Percentiles rank a stretch among this genome's conserved stretches.
These are phyloP conservation scores for Ceratocystis papillata DNA, from an alignment of 2,329 filamentous ascomycete genomes.

Conservation along the genomic window DNA sequence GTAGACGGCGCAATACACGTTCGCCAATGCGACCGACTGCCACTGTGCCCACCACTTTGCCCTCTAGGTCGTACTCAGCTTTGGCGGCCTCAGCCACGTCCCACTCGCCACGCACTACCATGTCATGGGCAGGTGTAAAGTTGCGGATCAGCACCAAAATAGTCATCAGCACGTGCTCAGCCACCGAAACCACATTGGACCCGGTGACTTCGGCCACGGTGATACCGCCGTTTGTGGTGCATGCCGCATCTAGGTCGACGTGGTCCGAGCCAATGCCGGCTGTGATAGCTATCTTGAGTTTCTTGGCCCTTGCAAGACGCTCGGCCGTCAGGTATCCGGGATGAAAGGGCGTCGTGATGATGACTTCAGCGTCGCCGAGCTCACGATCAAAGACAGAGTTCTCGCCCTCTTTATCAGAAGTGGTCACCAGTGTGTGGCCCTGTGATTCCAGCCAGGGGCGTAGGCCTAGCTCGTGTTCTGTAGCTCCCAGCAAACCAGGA, in stretches of 20 bases:
- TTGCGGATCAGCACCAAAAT: conserved; percentile 93
- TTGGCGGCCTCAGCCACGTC: conserved; percentile 91
- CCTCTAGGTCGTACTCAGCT: conserved; percentile 96
- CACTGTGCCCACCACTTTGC: conserved; percentile 95
- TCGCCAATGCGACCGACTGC: conserved; percentile 96
- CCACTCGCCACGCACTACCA: conserved; percentile 82
- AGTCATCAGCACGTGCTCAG: conserved; percentile 99
- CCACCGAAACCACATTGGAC: conserved; percentile 96
- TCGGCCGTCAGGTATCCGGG: conserved; percentile 94
- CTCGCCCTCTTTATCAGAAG: conserved; percentile 93
- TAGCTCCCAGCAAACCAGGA: conserved; percentile 81
- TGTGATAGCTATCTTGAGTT: conserved; percentile 93
- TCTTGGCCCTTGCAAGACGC: conserved; percentile 95
- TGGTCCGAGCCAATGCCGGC: conserved; percentile 98
- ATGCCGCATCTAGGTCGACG: conserved; percentile 91
- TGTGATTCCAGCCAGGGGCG: conserved; percentile 96
- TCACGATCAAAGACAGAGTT: conserved; percentile 90
- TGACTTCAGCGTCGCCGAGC: conserved; percentile 91
- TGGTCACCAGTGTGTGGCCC: conserved; percentile 93
- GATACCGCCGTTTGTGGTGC: conserved; percentile 95
- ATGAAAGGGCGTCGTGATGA: conserved; percentile 99
- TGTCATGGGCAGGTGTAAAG: conserved; percentile 95
- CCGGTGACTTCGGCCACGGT: conserved; percentile 97
- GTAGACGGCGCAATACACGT: conserved; percentile 90
- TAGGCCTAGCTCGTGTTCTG: conserved; percentile 95